Evolutionary conservation across 2,329 filamentous ascomycete species (phyloP).

Genomic region (Furcasterigmium furcatum): DNA sequence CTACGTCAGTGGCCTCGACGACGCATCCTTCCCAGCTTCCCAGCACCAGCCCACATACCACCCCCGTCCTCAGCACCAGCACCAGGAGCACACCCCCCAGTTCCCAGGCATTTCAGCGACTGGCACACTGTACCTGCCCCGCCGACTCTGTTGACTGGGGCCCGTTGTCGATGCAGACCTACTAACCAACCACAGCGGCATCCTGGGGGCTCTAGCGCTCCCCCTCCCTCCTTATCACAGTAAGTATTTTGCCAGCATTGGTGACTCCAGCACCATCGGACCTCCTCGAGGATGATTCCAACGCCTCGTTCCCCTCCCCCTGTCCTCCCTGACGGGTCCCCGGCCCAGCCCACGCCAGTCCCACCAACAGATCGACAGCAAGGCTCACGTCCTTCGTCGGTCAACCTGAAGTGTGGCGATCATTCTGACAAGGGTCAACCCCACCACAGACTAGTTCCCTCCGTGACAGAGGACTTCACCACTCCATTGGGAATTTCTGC

Average conservation of each 20-base stretch:
- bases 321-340: background rate
- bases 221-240: background rate
- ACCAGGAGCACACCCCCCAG: background rate
- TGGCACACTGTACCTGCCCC: background rate
- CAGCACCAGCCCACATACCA: too few species aligned
- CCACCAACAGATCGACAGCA: slow-evolving; percentile 3
- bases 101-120: background rate
- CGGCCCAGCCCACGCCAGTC: background rate
- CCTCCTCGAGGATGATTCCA: background rate
- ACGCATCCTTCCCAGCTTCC: background rate
- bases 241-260: background rate
- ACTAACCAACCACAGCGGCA: background rate
- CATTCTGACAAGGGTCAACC: slow-evolving; percentile 1
- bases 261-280: background rate
- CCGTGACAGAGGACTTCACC: too few species aligned
- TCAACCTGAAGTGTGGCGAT: slow-evolving; percentile 4
- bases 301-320: background rate
- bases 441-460: background rate
- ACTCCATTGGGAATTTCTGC: too few species aligned
- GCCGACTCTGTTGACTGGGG: background rate
- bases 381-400: slow-evolving; percentile 2
- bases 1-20: background rate
- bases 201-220: background rate
- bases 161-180: background rate
- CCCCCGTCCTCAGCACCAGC: background rate